These are phyloP conservation scores for Pedinophyceae sp. DNA, from an alignment of 139 green algal genomes.

Conservation along the genomic window DNA sequence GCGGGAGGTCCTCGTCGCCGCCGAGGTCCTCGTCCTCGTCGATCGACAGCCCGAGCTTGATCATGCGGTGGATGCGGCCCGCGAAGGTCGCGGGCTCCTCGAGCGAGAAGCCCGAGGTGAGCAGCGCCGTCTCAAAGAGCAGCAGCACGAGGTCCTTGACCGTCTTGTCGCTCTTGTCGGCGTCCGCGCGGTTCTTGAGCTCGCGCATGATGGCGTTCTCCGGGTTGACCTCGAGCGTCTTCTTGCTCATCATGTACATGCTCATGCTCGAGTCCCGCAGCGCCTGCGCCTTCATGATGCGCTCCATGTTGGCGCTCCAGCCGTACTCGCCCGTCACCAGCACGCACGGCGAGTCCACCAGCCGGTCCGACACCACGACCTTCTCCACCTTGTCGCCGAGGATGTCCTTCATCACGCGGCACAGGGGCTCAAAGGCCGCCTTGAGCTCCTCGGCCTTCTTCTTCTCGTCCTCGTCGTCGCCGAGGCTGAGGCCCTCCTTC, in stretches of 20 bases:
- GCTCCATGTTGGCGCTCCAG: slow-evolving; percentile 99
- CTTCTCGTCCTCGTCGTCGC: slow-evolving; percentile 81
- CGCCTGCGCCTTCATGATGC: slow-evolving; percentile 99
- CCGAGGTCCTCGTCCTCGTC: slow-evolving; percentile 70
- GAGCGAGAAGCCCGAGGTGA: slow-evolving; percentile 88
- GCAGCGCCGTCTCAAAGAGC: slow-evolving; percentile 95
- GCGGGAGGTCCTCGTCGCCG: slow-evolving; percentile 69
- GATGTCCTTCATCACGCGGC: slow-evolving; percentile 93
- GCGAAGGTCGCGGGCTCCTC: slow-evolving; percentile 97
- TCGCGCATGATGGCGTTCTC: slow-evolving; percentile 92
- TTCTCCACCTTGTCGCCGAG: slow-evolving; percentile 90
- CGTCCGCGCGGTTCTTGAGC: slow-evolving; percentile 69
- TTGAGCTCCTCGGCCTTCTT: slow-evolving; percentile 73
- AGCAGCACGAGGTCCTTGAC: slow-evolving; percentile 98
- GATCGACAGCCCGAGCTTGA: slow-evolving; percentile 95
- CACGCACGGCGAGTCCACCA: slow-evolving; percentile 96
- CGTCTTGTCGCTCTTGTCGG: slow-evolving; percentile 97
- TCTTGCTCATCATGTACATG: slow-evolving; percentile 97
- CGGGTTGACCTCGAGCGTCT: slow-evolving; percentile 99
- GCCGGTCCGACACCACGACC: slow-evolving; percentile 88
- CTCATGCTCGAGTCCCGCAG: slow-evolving; percentile 90
- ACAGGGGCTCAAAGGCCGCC: slow-evolving; percentile 81
- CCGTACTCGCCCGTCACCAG: slow-evolving; percentile 99
- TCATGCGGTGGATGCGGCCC: slow-evolving; percentile 96
- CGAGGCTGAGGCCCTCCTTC: slow-evolving; percentile 88